phyloP scores from a whole-genome alignment of 352 stramenopile genomes.

The Hyaloperonospora brassicae region DNA sequence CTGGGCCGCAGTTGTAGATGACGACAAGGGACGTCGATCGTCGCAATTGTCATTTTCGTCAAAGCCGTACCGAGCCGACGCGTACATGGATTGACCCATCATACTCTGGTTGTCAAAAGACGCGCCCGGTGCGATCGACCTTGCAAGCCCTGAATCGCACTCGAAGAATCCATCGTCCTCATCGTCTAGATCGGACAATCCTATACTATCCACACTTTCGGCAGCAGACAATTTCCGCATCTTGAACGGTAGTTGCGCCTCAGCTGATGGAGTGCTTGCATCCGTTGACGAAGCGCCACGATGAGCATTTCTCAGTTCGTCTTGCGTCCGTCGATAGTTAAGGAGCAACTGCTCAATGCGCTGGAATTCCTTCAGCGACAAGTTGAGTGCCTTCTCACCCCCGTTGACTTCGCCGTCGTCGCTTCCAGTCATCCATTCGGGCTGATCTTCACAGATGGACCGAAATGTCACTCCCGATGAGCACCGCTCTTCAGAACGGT shows the following conservation, averaged over 20 bases:
- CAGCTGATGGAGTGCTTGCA: not conserved
- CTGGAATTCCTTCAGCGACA: slow-evolving; percentile 77
- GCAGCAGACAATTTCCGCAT: slow-evolving; percentile 50
- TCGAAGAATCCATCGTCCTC: slow-evolving; percentile 78
- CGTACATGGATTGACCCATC: slow-evolving; percentile 80
- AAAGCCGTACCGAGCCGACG: slow-evolving; percentile 54
- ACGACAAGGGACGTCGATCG: slow-evolving; percentile 21
- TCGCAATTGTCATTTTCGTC: slow-evolving; percentile 28
- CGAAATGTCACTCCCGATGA: slow-evolving; percentile 52
- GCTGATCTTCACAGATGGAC: slow-evolving; percentile 62
- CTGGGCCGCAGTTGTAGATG: slow-evolving; percentile 15
- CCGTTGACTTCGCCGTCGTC: slow-evolving; percentile 31
- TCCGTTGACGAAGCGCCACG: slow-evolving; percentile 10
- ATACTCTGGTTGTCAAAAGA: slow-evolving; percentile 20
- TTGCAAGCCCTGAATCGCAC: slow-evolving; percentile 48
- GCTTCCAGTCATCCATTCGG: slow-evolving; percentile 41
- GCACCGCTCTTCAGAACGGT: slow-evolving; percentile 21
- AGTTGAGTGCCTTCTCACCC: slow-evolving; percentile 30
- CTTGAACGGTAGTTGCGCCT: slow-evolving; percentile 22
- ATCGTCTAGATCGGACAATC: slow-evolving; percentile 77
- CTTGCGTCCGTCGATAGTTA: slow-evolving; percentile 71
- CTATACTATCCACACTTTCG: slow-evolving; percentile 63
- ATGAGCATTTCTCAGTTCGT: slow-evolving; percentile 41
- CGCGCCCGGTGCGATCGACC: slow-evolving; percentile 28
- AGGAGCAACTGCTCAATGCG: slow-evolving; percentile 75